These are phyloP conservation scores for Prinsepia uniflora DNA, from an alignment of 306 rosid genomes.

Conservation along the genomic window DNA sequence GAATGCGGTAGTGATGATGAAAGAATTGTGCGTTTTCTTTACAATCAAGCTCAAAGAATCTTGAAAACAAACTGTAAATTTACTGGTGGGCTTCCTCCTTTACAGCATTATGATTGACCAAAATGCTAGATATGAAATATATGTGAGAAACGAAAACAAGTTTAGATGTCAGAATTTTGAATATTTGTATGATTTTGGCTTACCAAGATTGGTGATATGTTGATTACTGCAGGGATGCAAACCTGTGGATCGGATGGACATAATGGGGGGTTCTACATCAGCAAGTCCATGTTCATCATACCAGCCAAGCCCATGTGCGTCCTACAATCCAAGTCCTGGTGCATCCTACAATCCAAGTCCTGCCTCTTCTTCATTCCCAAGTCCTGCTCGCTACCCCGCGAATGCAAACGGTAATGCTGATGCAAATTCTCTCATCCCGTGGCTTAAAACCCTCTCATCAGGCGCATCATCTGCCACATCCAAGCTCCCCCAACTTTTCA, in stretches of 20 bases:
- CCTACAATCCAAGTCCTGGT: slow-evolving; percentile 43
- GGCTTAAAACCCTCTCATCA: slow-evolving; percentile 60
- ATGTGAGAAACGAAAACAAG: too few species aligned
- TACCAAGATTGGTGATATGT: background rate
- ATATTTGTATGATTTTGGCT: background rate
- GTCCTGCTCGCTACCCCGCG: slow-evolving; percentile 45
- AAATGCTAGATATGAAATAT: too few species aligned
- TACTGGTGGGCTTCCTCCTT: too few species aligned
- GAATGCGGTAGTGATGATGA: background rate
- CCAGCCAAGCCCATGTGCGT: slow-evolving; percentile 42
- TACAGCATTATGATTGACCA: too few species aligned
- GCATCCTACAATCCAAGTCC: slow-evolving; percentile 56
- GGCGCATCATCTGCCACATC: slow-evolving; percentile 49
- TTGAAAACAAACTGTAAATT: too few species aligned
- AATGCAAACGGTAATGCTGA: slow-evolving; percentile 41
- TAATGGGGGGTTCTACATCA: slow-evolving; percentile 52
- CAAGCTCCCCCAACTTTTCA: slow-evolving; percentile 40
- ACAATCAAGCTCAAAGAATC: background rate
- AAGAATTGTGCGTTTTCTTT: background rate
- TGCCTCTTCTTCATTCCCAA: slow-evolving; percentile 55
- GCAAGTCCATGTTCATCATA: slow-evolving; percentile 57
- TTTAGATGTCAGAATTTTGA: background rate
- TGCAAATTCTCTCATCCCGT: slow-evolving; percentile 60
- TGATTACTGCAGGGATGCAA: slow-evolving; percentile 45
- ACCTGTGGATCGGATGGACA: slow-evolving; percentile 49